A percentile compares a stretch with the other conserved stretches of the same genome.
Conservation (phyloP, 768 basidiomycete genomes). For the Clitopilus hobsonii region DNA sequence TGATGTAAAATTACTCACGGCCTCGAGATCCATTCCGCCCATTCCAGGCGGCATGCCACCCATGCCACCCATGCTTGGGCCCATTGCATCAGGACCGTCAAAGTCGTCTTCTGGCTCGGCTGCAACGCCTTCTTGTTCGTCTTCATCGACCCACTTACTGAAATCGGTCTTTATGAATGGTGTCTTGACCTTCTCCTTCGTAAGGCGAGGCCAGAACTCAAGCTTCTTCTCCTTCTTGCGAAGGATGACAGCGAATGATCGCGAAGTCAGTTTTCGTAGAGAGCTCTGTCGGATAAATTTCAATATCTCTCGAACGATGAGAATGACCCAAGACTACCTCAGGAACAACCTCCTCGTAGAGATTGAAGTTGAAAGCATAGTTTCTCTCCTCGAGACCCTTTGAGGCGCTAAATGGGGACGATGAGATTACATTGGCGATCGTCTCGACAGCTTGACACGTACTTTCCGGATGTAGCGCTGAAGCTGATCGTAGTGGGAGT, state of each 20-base stretch:
- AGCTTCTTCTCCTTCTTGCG: constrained; percentile 73
- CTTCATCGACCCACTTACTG: constrained; percentile 94
- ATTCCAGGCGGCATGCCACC: constrained; percentile 45
- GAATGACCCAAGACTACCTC: constrained; percentile 47
- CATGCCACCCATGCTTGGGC: constrained; percentile 47
- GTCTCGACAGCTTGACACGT: constrained; percentile 17
- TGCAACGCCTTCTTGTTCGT: constrained; percentile 77
- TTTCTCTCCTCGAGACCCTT: constrained; percentile 48
- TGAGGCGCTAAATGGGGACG: constrained; percentile 21
- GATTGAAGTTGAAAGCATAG: constrained; percentile 72
- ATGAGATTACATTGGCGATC: constrained; percentile 6
- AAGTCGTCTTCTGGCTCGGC: constrained; percentile 40
- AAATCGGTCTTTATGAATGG: constrained; percentile 94
- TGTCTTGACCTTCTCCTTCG: constrained; percentile 79
- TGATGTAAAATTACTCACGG: constrained; percentile 34
- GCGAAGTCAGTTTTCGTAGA: constrained; percentile 55
- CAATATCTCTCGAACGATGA: constrained; percentile 1
- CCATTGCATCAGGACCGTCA: no score
- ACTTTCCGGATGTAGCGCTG: constrained; percentile 65
- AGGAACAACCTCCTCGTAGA: constrained; percentile 71
- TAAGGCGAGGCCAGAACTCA: constrained; percentile 92
- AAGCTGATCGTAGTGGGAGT: constrained; percentile 56
- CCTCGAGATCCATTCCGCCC: constrained; percentile 54
- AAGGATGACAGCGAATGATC: constrained; percentile 62
- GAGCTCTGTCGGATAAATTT: constrained; percentile 39